Evolutionary conservation across 2,329 filamentous ascomycete genomes (phyloP).

Genomic region (Microcyclospora tardicrescens): DNA sequence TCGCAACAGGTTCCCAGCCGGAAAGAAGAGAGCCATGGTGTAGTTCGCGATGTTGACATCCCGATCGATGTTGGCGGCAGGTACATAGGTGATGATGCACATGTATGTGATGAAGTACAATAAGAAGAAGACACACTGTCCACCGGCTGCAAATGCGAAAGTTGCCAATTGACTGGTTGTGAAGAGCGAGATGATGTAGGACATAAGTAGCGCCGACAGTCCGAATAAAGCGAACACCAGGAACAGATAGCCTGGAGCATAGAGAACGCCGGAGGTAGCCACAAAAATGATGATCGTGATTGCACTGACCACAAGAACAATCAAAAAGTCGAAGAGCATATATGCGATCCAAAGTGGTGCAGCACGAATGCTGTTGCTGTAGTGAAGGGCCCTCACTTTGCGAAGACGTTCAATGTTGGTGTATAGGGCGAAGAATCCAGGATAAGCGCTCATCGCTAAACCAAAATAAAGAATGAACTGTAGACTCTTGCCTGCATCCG

Average conservation of each 20-base stretch:
- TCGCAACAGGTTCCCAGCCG: slow-evolving; percentile 62
- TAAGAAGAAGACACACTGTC: slow-evolving; percentile 47
- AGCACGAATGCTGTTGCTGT: slow-evolving; percentile 78
- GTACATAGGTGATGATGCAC: slow-evolving; percentile 53
- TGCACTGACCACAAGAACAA: slow-evolving; percentile 55
- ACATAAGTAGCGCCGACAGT: slow-evolving; percentile 59
- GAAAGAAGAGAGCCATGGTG: slow-evolving; percentile 58
- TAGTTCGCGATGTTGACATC: slow-evolving; percentile 61
- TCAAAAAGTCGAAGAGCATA: slow-evolving; percentile 62
- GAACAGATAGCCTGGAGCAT: slow-evolving; percentile 68
- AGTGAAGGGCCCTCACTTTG: slow-evolving; percentile 73
- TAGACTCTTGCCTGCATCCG: slow-evolving; percentile 56
- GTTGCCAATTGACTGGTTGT: slow-evolving; percentile 66
- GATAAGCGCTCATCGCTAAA: slow-evolving; percentile 63
- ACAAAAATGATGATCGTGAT: slow-evolving; percentile 58
- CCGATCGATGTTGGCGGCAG: slow-evolving; percentile 54
- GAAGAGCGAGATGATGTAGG: slow-evolving; percentile 73
- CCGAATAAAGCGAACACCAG: slow-evolving; percentile 71
- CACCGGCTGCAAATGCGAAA: slow-evolving; percentile 69
- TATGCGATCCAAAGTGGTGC: slow-evolving; percentile 79
- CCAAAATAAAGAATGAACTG: slow-evolving; percentile 74
- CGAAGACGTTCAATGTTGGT: slow-evolving; percentile 70
- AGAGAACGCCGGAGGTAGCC: slow-evolving; percentile 55
- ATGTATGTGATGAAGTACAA: slow-evolving; percentile 35
- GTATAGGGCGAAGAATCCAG: slow-evolving; percentile 79